phyloP scores from a whole-genome alignment of 257 asterid species.

The Rehmannia glutinosa region DNA sequence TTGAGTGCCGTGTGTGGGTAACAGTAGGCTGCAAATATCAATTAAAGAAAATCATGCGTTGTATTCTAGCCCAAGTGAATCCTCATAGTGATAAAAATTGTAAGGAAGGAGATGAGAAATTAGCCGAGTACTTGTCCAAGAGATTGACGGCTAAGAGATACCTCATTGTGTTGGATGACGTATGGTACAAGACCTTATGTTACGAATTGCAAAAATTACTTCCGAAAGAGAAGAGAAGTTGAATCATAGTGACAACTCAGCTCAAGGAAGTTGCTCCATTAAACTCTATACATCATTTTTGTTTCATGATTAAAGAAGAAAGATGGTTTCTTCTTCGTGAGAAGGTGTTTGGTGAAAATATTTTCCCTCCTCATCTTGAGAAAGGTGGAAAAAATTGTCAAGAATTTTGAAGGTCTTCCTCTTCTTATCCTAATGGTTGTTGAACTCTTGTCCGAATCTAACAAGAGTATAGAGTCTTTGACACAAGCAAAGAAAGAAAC shows the following conservation, averaged over 20 bases:
- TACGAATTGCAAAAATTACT: neutral
- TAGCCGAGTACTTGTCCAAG: neutral
- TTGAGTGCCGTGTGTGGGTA: neutral
- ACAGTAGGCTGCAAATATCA: neutral
- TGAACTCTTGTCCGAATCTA: neutral
- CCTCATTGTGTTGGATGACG: conserved; percentile 1
- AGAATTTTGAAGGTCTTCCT: conserved; percentile 25
- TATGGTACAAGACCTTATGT: neutral
- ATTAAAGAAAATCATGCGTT: neutral
- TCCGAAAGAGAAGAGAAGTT: neutral
- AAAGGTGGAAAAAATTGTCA: neutral
- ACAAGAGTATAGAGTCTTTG: neutral
- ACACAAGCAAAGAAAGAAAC: neutral
- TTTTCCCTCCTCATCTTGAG: neutral
- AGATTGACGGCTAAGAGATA: neutral
- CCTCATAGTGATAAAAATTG: neutral
- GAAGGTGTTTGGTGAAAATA: neutral
- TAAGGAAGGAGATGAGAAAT: neutral
- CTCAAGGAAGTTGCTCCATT: neutral
- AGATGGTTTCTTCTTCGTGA: conserved; percentile 14
- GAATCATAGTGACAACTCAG: neutral
- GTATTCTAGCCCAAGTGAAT: neutral
- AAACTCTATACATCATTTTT: too few species aligned
- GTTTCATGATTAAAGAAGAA: neutral
- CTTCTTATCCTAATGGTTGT: conserved; percentile 16